Percentiles rank a stretch among this genome's conserved stretches.
Conservation (phyloP, 176 grass and related monocot species). For the Aegilops bicornis region DNA sequence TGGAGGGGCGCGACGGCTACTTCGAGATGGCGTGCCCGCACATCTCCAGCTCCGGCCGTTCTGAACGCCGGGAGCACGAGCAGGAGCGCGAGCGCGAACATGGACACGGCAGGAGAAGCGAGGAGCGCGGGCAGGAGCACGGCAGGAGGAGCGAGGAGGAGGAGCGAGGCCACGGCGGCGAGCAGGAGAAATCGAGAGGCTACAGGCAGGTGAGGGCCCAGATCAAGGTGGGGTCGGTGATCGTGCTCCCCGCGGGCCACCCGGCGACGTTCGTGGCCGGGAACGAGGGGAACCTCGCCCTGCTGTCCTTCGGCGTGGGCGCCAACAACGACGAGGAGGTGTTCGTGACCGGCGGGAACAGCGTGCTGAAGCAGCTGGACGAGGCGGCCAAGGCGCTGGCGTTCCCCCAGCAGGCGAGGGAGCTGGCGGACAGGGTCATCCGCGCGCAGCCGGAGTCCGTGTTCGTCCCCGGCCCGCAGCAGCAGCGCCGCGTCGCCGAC, state of each 20-base stretch:
- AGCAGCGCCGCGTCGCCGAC: not conserved
- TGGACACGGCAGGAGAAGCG: not conserved
- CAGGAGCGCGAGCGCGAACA: not conserved
- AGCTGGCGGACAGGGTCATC: conserved; percentile 57
- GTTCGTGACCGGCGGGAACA: conserved; percentile 54
- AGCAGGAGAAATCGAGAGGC: not conserved
- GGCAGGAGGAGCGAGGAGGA: not conserved
- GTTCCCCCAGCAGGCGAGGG: conserved; percentile 12
- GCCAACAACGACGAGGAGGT: conserved; percentile 36
- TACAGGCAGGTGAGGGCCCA: conserved; percentile 38
- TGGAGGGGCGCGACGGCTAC: conserved; percentile 43
- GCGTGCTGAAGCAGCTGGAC: conserved; percentile 55
- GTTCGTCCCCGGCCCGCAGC: conserved; percentile 47
- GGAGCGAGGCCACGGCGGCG: not conserved
- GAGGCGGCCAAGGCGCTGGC: conserved; percentile 5
- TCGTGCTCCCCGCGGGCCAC: conserved; percentile 52
- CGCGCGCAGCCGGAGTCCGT: conserved; percentile 51
- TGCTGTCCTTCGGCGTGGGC: conserved; percentile 48
- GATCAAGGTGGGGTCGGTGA: conserved; percentile 31
- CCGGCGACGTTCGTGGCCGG: conserved; percentile 51
- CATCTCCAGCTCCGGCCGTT: not conserved
- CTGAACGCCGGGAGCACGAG: not conserved
- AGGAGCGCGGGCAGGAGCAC: not conserved
- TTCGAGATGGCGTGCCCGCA: conserved; percentile 82
- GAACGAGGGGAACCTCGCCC: conserved; percentile 32